These are phyloP conservation scores for Amphibolis antarctica DNA, from an alignment of 106 monocot species.

Conservation along the genomic window DNA sequence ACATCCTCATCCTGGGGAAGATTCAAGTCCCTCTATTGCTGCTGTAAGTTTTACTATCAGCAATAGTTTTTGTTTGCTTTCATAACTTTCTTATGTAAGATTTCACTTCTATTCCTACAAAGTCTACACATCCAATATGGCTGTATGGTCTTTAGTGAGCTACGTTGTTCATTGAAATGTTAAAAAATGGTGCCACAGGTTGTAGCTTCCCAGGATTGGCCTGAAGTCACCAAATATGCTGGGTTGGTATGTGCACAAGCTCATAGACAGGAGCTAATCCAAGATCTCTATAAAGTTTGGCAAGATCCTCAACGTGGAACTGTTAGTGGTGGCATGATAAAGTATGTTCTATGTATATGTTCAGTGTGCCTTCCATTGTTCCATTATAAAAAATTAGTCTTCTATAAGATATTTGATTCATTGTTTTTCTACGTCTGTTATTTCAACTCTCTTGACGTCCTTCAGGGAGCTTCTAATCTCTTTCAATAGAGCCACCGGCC, in stretches of 20 bases:
- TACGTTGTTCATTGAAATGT: not conserved
- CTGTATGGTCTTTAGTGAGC: not conserved
- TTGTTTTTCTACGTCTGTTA: not conserved
- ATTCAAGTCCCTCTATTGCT: slow-evolving; percentile 93
- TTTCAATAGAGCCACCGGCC: slow-evolving; percentile 67
- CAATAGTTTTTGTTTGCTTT: not conserved
- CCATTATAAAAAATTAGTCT: too few relatives aligned
- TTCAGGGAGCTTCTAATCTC: slow-evolving; percentile 88
- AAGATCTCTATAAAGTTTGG: slow-evolving; percentile 72
- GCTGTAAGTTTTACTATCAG: slow-evolving; percentile 42
- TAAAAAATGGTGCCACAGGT: slow-evolving; percentile 31
- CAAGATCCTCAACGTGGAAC: slow-evolving; percentile 59
- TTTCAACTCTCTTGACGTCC: not conserved
- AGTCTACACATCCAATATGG: not conserved
- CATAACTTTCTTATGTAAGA: too few relatives aligned
- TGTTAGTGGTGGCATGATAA: slow-evolving; percentile 90
- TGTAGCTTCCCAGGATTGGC: slow-evolving; percentile 99
- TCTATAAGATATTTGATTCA: too few relatives aligned
- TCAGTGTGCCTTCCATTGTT: too few relatives aligned
- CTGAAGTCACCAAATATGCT: slow-evolving; percentile 96
- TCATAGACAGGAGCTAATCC: slow-evolving; percentile 91
- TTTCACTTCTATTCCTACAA: too few relatives aligned
- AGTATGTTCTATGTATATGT: slow-evolving; percentile 26
- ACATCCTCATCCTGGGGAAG: slow-evolving; percentile 97
- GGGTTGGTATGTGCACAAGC: slow-evolving; percentile 80